phyloP scores from a whole-genome alignment of 2,329 filamentous ascomycete genomes.

The Raffaelea ambrosiae region DNA sequence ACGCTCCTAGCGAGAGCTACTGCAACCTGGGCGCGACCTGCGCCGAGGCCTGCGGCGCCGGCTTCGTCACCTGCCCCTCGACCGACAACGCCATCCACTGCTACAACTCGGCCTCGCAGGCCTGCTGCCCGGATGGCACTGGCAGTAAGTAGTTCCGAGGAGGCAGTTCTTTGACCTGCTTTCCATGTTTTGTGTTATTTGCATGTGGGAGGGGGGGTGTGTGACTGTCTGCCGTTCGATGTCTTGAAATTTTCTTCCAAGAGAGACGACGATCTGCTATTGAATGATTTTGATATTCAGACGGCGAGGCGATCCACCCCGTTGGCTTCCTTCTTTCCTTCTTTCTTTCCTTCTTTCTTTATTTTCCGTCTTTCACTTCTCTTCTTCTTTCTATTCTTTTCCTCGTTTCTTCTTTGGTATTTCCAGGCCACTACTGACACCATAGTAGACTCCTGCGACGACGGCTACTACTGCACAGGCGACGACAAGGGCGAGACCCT shows the following conservation, averaged over 20 bases:
- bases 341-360: not conserved
- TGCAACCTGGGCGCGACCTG: not conserved
- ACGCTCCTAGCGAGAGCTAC: not conserved
- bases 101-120: not conserved
- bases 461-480: constrained; percentile 48
- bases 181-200: not conserved
- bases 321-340: no score
- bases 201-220: no score
- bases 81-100: not conserved
- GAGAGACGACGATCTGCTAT: no score
- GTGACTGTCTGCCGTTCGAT: no score
- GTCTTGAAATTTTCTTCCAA: no score
- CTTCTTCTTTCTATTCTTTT: not conserved
- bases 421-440: not conserved
- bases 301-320: no score
- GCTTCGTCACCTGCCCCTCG: constrained; percentile 31
- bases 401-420: not conserved
- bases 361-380: not conserved
- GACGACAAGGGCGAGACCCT: constrained; percentile 45
- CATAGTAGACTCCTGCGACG: constrained; percentile 48
- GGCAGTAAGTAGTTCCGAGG: constrained; percentile 31
- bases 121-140: constrained; percentile 23
- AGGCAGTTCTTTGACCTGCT: constrained; percentile 33
- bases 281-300: no score
- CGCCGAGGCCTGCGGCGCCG: not conserved